Evolutionary conservation across 169 alveolate genomes (phyloP).

Genomic region (Plasmodium falciparum): DNA sequence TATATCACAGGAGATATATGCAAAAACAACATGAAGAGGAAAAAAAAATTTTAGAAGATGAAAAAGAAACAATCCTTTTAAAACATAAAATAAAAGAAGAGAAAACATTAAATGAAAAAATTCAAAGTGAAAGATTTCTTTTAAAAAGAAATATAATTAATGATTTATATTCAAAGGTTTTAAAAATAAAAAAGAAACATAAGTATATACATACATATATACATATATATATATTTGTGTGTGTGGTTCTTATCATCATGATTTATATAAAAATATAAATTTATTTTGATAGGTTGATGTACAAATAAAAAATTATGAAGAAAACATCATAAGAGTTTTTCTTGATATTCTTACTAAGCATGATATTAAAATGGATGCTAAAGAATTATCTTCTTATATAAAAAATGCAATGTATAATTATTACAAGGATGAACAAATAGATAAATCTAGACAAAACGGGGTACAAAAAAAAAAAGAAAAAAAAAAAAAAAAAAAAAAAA

Average conservation of each 20-base stretch:
- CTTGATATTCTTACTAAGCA: conserved; percentile 24
- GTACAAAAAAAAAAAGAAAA: not conserved
- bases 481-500: not conserved
- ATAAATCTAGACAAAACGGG: not conserved
- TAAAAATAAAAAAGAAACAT: conserved; percentile 9
- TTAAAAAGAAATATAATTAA: conserved; percentile 17
- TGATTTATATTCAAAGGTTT: conserved; percentile 48
- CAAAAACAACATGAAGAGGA: conserved; percentile 26
- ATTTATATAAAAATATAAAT: not conserved
- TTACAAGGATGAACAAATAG: conserved; percentile 5
- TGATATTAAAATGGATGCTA: conserved; percentile 11
- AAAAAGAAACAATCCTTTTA: not conserved
- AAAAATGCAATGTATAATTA: conserved; percentile 28
- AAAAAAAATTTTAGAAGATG: not conserved
- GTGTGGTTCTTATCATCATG: not conserved
- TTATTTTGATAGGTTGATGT: conserved; percentile 31
- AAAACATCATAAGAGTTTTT: conserved; percentile 41
- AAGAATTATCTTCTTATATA: conserved; percentile 19
- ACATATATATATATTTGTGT: not conserved
- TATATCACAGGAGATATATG: conserved; percentile 9
- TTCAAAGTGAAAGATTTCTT: not conserved
- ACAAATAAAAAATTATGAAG: conserved; percentile 71
- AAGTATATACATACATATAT: not conserved
- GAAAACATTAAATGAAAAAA: conserved; percentile 33
- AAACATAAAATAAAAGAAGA: conserved; percentile 39